A percentile compares a stretch with the other conserved stretches of the same genome.
Evolutionary conservation across 2,329 filamentous ascomycete genomes (phyloP).

Genomic region (Aspergillus chevalieri): DNA sequence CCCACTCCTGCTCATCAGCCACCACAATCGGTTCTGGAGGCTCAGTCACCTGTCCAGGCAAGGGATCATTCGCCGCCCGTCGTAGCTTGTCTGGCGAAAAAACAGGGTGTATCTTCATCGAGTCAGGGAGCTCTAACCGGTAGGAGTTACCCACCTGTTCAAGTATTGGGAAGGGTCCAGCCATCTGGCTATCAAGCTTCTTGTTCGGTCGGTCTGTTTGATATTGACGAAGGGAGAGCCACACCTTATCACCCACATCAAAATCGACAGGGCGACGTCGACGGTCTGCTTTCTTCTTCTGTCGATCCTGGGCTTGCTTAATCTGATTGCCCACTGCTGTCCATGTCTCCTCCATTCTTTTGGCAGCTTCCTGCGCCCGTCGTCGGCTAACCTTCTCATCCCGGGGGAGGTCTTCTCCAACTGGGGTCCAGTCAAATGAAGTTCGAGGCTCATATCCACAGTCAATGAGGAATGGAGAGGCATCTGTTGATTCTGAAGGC

Average conservation of each 20-base stretch:
- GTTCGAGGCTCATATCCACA: background rate
- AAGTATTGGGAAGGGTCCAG: background rate
- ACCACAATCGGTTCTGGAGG: background rate
- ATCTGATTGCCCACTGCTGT: background rate
- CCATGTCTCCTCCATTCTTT: background rate
- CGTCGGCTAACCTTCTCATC: background rate
- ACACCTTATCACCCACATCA: background rate
- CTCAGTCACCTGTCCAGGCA: background rate
- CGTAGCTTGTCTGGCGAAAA: background rate
- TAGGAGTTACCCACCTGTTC: background rate
- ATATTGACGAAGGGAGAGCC: background rate
- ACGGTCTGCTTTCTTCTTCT: background rate
- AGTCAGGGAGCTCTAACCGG: background rate
- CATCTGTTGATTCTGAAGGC: background rate
- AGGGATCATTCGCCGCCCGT: background rate
- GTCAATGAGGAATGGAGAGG: background rate
- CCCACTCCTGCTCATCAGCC: no score
- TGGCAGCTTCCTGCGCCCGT: background rate
- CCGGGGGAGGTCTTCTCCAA: background rate
- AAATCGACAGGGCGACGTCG: background rate
- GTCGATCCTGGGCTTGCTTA: background rate
- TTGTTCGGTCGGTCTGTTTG: background rate
- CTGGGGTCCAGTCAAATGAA: background rate
- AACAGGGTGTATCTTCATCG: background rate
- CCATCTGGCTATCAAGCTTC: background rate